phyloP scores from a whole-genome alignment of 2,329 filamentous ascomycete species.

The Pyrenochaeta sp. region DNA sequence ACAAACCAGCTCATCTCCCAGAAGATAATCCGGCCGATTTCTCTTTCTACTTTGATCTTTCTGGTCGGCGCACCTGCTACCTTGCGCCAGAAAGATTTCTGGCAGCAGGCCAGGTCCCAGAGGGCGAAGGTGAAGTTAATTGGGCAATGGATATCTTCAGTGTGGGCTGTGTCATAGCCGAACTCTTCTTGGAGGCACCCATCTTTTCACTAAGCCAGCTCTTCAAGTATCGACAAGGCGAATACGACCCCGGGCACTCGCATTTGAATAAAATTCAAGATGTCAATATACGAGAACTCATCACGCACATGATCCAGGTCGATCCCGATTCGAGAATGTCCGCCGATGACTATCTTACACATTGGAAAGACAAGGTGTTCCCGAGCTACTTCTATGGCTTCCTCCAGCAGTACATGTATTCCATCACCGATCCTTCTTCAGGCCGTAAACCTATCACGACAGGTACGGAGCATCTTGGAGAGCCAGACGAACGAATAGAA shows the following conservation, averaged over 20 bases:
- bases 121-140: conserved; percentile 68
- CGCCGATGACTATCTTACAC: conserved; percentile 90
- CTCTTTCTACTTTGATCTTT: conserved; percentile 96
- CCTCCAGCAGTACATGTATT: conserved; percentile 95
- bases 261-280: conserved; percentile 88
- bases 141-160: conserved; percentile 99
- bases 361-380: conserved; percentile 91
- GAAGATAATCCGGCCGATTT: conserved; percentile 98
- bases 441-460: conserved; percentile 76
- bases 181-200: conserved; percentile 91
- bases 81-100: conserved; percentile 93
- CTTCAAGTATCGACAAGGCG: conserved; percentile 89
- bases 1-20: conserved; percentile 91
- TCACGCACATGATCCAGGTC: conserved; percentile 94
- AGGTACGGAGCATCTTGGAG: conserved; percentile 74
- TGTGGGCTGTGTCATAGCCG: conserved; percentile 93
- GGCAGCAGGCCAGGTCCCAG: conserved; percentile 70
- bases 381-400: conserved; percentile 98
- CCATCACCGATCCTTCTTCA: conserved; percentile 89
- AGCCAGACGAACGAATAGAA: conserved; percentile 93
- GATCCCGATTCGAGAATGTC: conserved; percentile 92
- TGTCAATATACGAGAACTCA: conserved; percentile 83
- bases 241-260: conserved; percentile 85
- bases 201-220: conserved; percentile 98
- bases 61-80: conserved; percentile 90